Evolutionary conservation across 371 early-diverging fungal genomes (phyloP).

Genomic region (Funneliformis caledonium): DNA sequence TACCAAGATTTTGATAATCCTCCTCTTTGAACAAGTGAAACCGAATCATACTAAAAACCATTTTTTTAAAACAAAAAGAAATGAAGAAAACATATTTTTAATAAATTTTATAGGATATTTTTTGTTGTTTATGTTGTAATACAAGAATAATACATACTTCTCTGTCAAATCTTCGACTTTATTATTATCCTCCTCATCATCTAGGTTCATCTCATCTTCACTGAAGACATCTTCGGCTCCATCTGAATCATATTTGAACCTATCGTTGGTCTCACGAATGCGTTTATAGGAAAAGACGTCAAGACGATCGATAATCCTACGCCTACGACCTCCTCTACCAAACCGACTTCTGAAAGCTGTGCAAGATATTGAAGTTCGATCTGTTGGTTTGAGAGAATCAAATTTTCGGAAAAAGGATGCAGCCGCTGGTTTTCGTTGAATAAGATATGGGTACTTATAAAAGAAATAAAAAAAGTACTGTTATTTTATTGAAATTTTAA

Average conservation of each 20-base stretch:
- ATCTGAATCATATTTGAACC: conserved; percentile 16
- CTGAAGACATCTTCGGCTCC: conserved; percentile 15
- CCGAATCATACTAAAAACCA: neutral
- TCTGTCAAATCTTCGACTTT: neutral
- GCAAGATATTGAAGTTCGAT: conserved; percentile 45
- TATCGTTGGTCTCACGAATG: neutral
- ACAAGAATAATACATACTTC: neutral
- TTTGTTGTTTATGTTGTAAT: neutral
- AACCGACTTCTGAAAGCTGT: conserved; percentile 57
- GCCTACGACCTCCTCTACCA: conserved; percentile 64
- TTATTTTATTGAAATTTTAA: neutral
- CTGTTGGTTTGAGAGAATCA: conserved; percentile 53
- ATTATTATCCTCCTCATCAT: neutral
- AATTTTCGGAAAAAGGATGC: conserved; percentile 44
- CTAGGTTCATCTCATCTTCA: neutral
- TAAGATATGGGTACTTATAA: conserved; percentile 40
- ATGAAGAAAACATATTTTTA: too few species aligned
- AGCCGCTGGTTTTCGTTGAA: neutral
- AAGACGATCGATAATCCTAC: neutral
- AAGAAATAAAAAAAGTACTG: neutral
- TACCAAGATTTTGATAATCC: conserved; percentile 19
- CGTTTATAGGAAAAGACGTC: neutral
- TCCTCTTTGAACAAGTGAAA: conserved; percentile 20
- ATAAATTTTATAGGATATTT: neutral
- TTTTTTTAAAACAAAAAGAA: too few species aligned